A percentile compares a stretch with the other conserved stretches of the same genome.
phyloP scores from a whole-genome alignment of 805 yeast species.

The Candida michaelii region DNA sequence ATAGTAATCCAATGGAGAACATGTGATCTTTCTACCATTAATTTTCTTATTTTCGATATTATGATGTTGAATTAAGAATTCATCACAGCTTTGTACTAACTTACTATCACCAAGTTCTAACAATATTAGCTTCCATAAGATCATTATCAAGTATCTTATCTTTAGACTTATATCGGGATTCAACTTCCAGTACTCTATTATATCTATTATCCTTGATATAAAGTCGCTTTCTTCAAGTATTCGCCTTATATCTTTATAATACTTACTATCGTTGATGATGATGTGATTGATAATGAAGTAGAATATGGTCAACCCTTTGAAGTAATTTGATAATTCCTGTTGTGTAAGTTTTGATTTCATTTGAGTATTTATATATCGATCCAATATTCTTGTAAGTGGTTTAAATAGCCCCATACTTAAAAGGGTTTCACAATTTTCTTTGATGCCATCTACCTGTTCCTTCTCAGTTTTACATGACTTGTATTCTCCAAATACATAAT shows the following conservation, averaged over 20 bases:
- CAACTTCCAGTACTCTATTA: constrained; percentile 72
- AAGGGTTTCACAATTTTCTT: constrained; percentile 12
- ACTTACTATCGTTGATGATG: not conserved
- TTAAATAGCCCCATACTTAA: constrained; percentile 8
- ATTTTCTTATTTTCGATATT: constrained; percentile 25
- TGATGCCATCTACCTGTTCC: constrained; percentile 18
- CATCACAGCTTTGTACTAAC: constrained; percentile 43
- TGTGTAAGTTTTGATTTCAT: constrained; percentile 5
- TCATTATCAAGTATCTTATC: constrained; percentile 53
- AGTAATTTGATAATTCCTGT: constrained; percentile 16
- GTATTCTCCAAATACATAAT: constrained; percentile 29
- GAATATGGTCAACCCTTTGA: constrained; percentile 32
- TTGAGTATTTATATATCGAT: constrained; percentile 8
- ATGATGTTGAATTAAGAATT: constrained; percentile 44
- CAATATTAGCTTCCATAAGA: constrained; percentile 54
- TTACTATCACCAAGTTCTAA: constrained; percentile 62
- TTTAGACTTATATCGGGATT: constrained; percentile 37
- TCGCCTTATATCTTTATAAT: constrained; percentile 13
- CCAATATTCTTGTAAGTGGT: constrained; percentile 1
- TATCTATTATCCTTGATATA: constrained; percentile 43
- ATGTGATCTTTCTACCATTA: constrained; percentile 34
- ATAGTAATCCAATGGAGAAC: constrained; percentile 84
- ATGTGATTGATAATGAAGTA: constrained; percentile 29
- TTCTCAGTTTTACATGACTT: constrained; percentile 10
- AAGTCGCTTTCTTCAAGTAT: constrained; percentile 36